phyloP scores from a whole-genome alignment of 140 eudicot genomes.

The Stevia rebaudiana region DNA sequence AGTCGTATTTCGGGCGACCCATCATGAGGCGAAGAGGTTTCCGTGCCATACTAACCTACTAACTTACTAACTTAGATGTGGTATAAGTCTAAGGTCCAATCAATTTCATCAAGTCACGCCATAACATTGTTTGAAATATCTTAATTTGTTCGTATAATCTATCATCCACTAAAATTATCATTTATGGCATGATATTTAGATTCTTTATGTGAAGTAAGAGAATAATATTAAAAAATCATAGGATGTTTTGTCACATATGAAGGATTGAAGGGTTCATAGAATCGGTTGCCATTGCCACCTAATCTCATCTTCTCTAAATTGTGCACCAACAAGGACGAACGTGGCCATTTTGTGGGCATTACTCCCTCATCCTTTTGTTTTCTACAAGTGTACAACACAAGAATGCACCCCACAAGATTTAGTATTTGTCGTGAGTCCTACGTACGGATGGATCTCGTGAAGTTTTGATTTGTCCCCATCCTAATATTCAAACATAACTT shows the following conservation, averaged over 20 bases:
- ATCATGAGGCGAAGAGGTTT: slow-evolving; percentile 7
- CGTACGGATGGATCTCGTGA: slow-evolving; percentile 27
- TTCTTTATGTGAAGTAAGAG: neutral
- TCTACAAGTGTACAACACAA: slow-evolving; percentile 12
- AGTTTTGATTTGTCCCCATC: neutral
- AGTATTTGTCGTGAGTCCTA: slow-evolving; percentile 7
- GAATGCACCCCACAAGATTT: slow-evolving; percentile 24
- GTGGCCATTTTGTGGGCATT: slow-evolving; percentile 37
- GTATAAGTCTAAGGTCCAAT: neutral
- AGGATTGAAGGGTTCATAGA: slow-evolving; percentile 23
- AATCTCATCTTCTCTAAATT: slow-evolving; percentile 18
- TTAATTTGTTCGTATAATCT: too few relatives aligned
- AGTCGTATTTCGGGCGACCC: too few relatives aligned
- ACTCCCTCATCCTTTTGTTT: slow-evolving; percentile 24
- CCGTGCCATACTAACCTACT: neutral
- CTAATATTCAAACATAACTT: neutral
- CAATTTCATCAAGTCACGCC: neutral
- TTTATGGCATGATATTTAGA: neutral
- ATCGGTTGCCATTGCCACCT: slow-evolving; percentile 28
- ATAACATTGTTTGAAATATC: neutral
- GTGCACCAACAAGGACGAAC: slow-evolving; percentile 33
- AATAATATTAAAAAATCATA: slow-evolving; percentile 8
- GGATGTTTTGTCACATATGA: slow-evolving; percentile 27
- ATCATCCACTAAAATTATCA: neutral
- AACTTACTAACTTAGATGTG: neutral